Evolutionary conservation across 1,139 yeast genomes (phyloP).

Genomic region (Suhomyces bribrorum): DNA sequence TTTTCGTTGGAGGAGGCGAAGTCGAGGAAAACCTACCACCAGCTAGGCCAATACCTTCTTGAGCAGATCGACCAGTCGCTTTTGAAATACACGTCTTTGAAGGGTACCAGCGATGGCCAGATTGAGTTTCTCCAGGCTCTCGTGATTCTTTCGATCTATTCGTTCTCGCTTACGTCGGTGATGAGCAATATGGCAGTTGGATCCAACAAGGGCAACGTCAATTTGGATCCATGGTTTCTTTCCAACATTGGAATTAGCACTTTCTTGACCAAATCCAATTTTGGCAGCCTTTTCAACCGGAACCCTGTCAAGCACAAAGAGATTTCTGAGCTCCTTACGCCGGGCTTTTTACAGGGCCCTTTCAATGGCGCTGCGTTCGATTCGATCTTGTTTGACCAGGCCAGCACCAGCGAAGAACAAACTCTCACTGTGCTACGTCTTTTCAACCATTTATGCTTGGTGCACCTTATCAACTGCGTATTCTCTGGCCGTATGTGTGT

Average conservation of each 20-base stretch:
- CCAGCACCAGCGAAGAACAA: conserved; percentile 47
- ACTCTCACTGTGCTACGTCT: conserved; percentile 56
- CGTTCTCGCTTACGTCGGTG: conserved; percentile 56
- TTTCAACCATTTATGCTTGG: conserved; percentile 73
- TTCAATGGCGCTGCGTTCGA: conserved; percentile 9
- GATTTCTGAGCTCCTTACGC: neutral
- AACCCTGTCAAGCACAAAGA: neutral
- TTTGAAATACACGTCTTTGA: conserved; percentile 29
- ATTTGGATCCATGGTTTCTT: conserved; percentile 62
- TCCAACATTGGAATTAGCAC: conserved; percentile 61
- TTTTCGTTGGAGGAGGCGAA: conserved; percentile 36
- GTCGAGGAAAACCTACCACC: conserved; percentile 26
- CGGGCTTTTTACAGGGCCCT: neutral
- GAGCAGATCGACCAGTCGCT: conserved; percentile 49
- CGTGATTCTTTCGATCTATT: conserved; percentile 62
- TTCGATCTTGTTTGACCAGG: conserved; percentile 33
- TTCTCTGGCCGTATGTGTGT: conserved; percentile 74
- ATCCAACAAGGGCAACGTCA: conserved; percentile 16
- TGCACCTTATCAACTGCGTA: conserved; percentile 68
- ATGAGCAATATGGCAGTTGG: conserved; percentile 4
- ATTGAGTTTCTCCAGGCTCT: conserved; percentile 68
- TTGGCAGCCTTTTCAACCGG: conserved; percentile 31
- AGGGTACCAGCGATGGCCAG: conserved; percentile 27
- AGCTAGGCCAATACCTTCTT: conserved; percentile 31
- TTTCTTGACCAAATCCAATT: conserved; percentile 48